Conservation (phyloP, 108 stramenopile genomes). For the Heterococcus sp. region DNA sequence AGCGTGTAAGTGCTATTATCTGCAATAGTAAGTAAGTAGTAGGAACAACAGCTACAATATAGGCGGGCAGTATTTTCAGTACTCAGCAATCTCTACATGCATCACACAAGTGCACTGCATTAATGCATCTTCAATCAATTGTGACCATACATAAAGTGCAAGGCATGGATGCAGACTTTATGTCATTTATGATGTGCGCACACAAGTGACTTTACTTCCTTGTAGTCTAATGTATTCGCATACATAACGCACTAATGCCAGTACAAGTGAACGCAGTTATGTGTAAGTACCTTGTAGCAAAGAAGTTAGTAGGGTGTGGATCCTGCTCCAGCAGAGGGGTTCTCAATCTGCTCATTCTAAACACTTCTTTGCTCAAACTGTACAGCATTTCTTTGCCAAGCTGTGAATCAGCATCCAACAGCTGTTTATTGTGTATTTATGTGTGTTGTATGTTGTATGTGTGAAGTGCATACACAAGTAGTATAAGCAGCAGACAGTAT, state of each 20-base stretch:
- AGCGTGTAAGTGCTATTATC: too few species aligned
- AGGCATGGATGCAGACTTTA: too few species aligned
- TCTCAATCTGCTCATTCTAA: slow-evolving; percentile 35
- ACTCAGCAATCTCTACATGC: too few species aligned
- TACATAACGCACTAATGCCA: neutral
- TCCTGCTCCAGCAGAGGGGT: slow-evolving; percentile 51
- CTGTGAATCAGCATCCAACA: slow-evolving; percentile 36
- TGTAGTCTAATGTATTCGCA: neutral
- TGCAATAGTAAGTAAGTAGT: too few species aligned
- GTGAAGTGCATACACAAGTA: neutral
- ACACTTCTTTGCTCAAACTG: slow-evolving; percentile 43
- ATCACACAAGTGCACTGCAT: too few species aligned
- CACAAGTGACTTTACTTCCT: neutral
- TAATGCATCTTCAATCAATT: too few species aligned
- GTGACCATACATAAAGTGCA: too few species aligned
- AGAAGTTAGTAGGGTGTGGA: slow-evolving; percentile 2
- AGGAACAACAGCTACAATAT: too few species aligned
- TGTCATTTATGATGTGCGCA: neutral
- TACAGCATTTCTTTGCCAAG: slow-evolving; percentile 48
- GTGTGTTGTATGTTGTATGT: neutral
- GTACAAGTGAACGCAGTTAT: neutral
- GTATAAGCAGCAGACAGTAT: neutral
- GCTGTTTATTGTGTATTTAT: neutral
- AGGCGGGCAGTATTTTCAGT: too few species aligned
- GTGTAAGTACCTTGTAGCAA: neutral